Base-by-base conservation (phyloP, 768 basidiomycete species). In the Amanita pallidorosea region DNA sequence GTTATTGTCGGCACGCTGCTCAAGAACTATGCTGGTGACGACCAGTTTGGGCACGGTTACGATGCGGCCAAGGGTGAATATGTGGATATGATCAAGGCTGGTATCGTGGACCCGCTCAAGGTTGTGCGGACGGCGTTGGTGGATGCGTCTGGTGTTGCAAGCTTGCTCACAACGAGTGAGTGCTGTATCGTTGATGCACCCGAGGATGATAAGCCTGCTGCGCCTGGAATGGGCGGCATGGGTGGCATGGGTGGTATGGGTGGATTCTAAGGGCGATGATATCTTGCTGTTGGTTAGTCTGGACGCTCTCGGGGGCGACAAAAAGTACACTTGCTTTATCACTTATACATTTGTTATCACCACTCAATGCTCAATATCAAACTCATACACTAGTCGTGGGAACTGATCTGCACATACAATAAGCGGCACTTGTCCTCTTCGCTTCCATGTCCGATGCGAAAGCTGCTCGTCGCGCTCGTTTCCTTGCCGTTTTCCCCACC, bases 91-190 rank as follows among this genome's bases (percentile, higher is more conserved):
- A 85, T 97, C 70, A 76, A 83, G 66, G 75, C 81, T 25, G 95
- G 95, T 61, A 96, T 98, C 58, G 85, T 97, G 41, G 95, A 98
- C 70, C 94, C 93, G 1, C 72, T 94, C 54, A 95, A 95, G 80
- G 95, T 98, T 46, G 94, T 96, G 46, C 73, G 90, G 59, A 95
- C 92, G 2, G 92, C 92, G 1, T 74, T 97, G 25, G 81, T 94
- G 2, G 94, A 98, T 63, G 94, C 95, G 0, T 73, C 79, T 20
- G 93, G 95, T 62, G 94, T 97, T n/a, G 91, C 94, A 3, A 87
- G 83, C 55, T 70, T 98, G 65, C 71, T 97, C 67, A 92, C 92
- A 44, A 98, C 94, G 47, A 88, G 85, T 58, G 94, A 98, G 73
- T 85, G 81, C 37, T 88, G 88, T 63, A 79, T 98, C 36, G 93